phyloP scores from a whole-genome alignment of 2,329 filamentous ascomycete genomes.

The Nannizziopsis arthrosporioides region DNA sequence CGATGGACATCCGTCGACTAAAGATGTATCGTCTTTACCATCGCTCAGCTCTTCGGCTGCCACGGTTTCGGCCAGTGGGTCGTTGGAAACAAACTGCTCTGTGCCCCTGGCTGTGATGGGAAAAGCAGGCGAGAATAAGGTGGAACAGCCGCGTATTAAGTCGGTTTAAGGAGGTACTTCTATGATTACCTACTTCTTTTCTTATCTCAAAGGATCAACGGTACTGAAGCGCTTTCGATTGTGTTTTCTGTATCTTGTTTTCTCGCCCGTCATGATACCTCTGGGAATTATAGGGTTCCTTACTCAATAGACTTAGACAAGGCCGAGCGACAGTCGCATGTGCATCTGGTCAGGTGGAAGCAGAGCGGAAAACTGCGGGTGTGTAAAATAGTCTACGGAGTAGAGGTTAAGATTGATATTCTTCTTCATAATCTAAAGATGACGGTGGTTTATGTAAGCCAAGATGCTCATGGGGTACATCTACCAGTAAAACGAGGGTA shows the following conservation, averaged over 20 bases:
- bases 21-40: slow-evolving; percentile 5
- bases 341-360: no score
- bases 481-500: slow-evolving; percentile 43
- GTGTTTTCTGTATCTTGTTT: no score
- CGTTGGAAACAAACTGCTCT: slow-evolving; percentile 4
- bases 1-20: neutral
- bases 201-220: no score
- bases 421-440: neutral
- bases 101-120: neutral
- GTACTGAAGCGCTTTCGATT: no score
- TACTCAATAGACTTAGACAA: no score
- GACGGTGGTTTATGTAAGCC: neutral
- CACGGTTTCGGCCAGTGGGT: neutral
- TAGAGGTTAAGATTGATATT: neutral
- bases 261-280: no score
- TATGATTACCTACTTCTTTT: no score
- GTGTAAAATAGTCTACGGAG: no score
- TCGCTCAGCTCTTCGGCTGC: slow-evolving; percentile 8
- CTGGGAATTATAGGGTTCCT: no score
- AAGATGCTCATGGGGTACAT: slow-evolving; percentile 35
- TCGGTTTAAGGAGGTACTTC: neutral
- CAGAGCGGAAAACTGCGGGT: no score
- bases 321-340: no score
- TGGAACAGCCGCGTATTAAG: neutral
- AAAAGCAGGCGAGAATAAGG: neutral